Evolutionary conservation across 2,329 filamentous ascomycete species (phyloP), one percentile per base, ranked within the genome.

Genomic region (Ophiostoma triangulosporum): DNA sequence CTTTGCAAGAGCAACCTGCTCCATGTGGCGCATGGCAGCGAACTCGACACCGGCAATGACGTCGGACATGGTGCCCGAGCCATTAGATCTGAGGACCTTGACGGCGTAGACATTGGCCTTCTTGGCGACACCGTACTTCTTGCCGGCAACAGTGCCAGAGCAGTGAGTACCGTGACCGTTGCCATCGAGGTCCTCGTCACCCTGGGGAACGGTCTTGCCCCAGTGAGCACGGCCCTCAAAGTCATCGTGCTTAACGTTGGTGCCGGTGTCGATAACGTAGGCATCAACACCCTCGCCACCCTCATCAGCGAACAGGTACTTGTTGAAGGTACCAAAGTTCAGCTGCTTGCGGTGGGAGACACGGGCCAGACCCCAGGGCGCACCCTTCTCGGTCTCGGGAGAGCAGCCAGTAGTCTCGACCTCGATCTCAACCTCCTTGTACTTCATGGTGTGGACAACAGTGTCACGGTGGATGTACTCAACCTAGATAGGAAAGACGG

Each of bases 101-200:
- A 98, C 90, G 60, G 93, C 93, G 66, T 94, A 90, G 69, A 98
- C 77, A 63, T 88, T 83, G 66, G 94, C 93, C 81, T 97, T 96
- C 84, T 98, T 98, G 69, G 93, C 91, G 60, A 98, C 93, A 80
- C 93, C 93, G 68, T 95, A 98, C 77, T 95, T 96, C 82, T 93
- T 94, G 68, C 94, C 93, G 60, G 87, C 93, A 64, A 98, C 84
- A 58, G 94, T 98, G 63, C 93, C 93, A 60, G 93, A 97, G 83
- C 93, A 98, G 79, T 98, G 93, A 65, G 93, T 98, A 64, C 93
- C 93, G 76, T 98, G 93, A 58, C 93, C 93, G 64, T 98, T 98
- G 69, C 93, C 93, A 73, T 98, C 93, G 62, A 80, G 77, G 66
- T 98, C 93, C 50, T 78, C 83, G 66, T 98, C 90, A 57, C 83